Base-by-base conservation (phyloP, 495 filamentous ascomycete genomes). In the Lasiosphaeria miniovina region DNA sequence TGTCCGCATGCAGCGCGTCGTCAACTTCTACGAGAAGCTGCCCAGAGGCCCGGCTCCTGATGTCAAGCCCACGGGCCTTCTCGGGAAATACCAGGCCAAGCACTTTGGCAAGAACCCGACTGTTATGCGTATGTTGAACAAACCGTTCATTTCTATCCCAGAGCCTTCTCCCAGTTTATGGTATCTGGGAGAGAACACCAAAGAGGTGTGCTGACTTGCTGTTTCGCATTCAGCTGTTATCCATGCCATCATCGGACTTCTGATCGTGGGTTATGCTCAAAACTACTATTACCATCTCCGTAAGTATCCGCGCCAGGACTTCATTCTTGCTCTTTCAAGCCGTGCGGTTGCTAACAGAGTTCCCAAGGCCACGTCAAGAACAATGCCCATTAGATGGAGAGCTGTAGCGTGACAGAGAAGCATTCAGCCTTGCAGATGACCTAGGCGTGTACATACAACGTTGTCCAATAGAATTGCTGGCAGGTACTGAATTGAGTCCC, bases 241-340 rank as follows among this genome's bases (percentile, higher is more conserved):
- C 62, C 94, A 98, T 75, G 83, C 88, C 65, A 91, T 98, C 68
- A 86, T 77, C 55, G 79, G 79, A 64, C 75, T 98, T 52, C 74
- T 93, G 60, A 73, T 84, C 58, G 66, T 97, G 61, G 92, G 92
- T 65, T 99, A 99, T 79, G 88, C 88, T 63, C 89, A 96, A 79
- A 89, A 94, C 77, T 98, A 98, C 87, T 98, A 98, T 84, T 98
- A 95, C 89, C 95, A 99, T 78, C 85, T 98, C 65, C 91, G 94
- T 98, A 86, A 73, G 91, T 83, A 58, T 2, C 34, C 11, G 1
- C 38, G 12, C 15, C 1, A 14, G 5, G 5, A 46, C 12, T 41
- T 6, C 10, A n/a, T 59, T 31, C 9, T 33, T 40, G 32, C 2
- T 40, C 33, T 8, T 1, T 6, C 33, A 12, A 8, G 12, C 10